phyloP scores from a whole-genome alignment of 352 stramenopile genomes.

The Phytophthora crassamura region DNA sequence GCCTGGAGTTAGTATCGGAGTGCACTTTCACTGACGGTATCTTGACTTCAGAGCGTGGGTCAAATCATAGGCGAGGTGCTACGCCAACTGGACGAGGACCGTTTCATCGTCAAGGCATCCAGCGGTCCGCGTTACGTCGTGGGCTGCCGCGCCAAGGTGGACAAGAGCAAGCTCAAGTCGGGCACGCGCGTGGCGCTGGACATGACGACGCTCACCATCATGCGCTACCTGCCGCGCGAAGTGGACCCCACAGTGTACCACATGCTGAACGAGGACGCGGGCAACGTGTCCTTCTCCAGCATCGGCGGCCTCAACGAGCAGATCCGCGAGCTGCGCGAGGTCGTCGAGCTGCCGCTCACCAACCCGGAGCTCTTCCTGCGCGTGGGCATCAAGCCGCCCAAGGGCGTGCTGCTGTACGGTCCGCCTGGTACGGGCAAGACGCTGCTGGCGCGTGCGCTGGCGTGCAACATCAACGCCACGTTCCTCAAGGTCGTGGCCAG shows the following conservation, averaged over 20 bases:
- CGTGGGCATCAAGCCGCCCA: conserved; percentile 98
- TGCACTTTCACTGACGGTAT: conserved; percentile 9
- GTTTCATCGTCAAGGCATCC: conserved; percentile 99
- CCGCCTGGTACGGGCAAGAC: conserved; percentile 99
- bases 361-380: conserved; percentile 99
- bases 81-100: conserved; percentile 97
- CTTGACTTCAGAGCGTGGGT: conserved; percentile 91
- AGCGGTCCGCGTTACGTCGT: conserved; percentile 99
- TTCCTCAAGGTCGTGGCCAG: conserved; percentile 99
- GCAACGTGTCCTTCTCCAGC: conserved; percentile 96
- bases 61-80: conserved; percentile 99
- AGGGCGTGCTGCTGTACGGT: conserved; percentile 98
- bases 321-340: conserved; percentile 96
- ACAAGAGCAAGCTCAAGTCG: conserved; percentile 96
- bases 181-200: conserved; percentile 98
- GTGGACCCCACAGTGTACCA: conserved; percentile 99
- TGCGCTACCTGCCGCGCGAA: conserved; percentile 97
- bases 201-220: conserved; percentile 99
- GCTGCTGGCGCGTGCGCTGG: conserved; percentile 96
- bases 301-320: conserved; percentile 99
- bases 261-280: conserved; percentile 99
- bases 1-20: neutral
- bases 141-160: conserved; percentile 94
- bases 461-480: conserved; percentile 99
- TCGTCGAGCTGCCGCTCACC: conserved; percentile 99